Evolutionary conservation across 768 basidiomycete species (phyloP), one percentile per base, ranked within the genome.

Genomic region (Naematelia aurantialba): DNA sequence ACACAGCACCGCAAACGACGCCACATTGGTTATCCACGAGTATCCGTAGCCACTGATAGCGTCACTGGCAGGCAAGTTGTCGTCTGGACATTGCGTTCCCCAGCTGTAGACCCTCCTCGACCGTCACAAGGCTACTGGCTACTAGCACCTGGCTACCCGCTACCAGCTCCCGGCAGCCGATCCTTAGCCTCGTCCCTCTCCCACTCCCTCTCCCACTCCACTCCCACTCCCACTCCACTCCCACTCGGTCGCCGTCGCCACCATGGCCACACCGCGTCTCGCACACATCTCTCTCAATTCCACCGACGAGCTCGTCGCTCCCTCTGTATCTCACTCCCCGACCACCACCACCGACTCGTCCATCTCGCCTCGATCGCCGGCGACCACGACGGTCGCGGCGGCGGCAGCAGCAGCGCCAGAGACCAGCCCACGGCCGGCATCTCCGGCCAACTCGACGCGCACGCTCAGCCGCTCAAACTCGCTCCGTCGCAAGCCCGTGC

Each of bases 401-500:
- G 8, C 17, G 34, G 26, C 21, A 50, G 17, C 48, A 5, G 27
- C 26, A 25, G 26, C 48, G 8, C n/a, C 19, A 26, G 19, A 22
- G 48, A 21, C 48, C 46, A n/a, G 8, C n/a, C 46, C 5, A 47
- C 46, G n/a, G 21, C 19, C 52, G 42, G 26, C 52, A 19, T 25
- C 50, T 17, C 24, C 22, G 24, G 27, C 52, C 17, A 42, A 19
- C 11, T 29, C 26, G 30, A 17, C 11, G 8, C 25, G 13, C 11
- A 30, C 29, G 14, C 52, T 3, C 19, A 27, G 24, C 11, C 2
- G 39, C 19, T 24, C 10, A 14, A 55, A 45, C 44, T 46, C 45
- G 8, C 22, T 30, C 24, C 45, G 55, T 14, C 55, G 55, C 14
- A 56, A 56, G 48, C 55, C 55, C 45, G 45, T 56, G 2, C 55